phyloP scores from a whole-genome alignment of 495 filamentous ascomycete species.

The Podospora comata region DNA sequence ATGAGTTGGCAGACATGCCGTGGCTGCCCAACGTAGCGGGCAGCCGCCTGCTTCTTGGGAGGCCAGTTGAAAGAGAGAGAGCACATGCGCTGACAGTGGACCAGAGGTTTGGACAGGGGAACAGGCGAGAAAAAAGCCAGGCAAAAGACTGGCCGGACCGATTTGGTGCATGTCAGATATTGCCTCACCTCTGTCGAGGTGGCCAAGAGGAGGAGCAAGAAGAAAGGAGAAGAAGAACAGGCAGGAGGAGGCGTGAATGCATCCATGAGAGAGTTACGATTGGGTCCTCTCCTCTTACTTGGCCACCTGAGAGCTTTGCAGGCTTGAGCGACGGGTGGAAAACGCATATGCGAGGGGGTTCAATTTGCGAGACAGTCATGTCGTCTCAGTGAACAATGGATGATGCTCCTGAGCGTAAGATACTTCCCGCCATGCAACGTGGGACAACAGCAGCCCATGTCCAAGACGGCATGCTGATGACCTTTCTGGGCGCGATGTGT shows the following conservation, averaged over 20 bases:
- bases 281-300: not conserved
- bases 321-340: not conserved
- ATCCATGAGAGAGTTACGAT: not conserved
- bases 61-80: not conserved
- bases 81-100: not conserved
- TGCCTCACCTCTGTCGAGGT: not conserved
- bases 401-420: not conserved
- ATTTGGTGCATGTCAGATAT: constrained; percentile 3
- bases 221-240: too few relatives aligned
- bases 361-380: not conserved
- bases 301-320: too few relatives aligned
- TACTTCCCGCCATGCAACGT: not conserved
- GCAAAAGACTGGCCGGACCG: not conserved
- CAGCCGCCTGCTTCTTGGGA: not conserved
- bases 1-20: not conserved
- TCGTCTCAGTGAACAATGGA: not conserved
- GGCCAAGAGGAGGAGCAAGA: not conserved
- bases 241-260: not conserved
- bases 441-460: not conserved
- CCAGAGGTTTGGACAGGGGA: not conserved
- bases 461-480: not conserved
- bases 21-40: not conserved
- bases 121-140: not conserved
- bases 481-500: not conserved
- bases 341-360: not conserved